Evolutionary conservation across 2,329 filamentous ascomycete species (phyloP).

Genomic region (Aspergillus sp.): DNA sequence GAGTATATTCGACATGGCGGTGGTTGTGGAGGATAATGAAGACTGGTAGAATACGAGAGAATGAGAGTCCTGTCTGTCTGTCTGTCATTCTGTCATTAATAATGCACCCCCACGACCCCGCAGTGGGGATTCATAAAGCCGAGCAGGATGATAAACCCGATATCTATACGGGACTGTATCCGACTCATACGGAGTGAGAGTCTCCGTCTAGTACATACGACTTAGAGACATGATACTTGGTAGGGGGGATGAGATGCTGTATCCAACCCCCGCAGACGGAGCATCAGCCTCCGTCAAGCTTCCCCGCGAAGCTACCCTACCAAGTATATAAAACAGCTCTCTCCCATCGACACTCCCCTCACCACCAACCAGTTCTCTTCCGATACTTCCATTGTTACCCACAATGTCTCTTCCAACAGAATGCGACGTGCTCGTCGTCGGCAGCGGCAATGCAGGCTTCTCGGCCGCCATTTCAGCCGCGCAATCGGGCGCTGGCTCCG

Average conservation of each 20-base stretch:
- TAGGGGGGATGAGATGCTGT: too few relatives aligned
- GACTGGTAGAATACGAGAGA: not conserved
- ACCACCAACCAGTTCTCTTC: not conserved
- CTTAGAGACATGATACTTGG: too few relatives aligned
- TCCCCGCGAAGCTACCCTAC: too few relatives aligned
- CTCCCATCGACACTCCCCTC: not conserved
- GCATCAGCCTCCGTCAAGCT: not conserved
- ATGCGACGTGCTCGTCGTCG: constrained; percentile 52
- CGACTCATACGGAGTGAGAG: too few relatives aligned
- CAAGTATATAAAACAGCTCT: not conserved
- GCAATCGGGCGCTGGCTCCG: constrained; percentile 31
- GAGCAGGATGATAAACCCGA: too few relatives aligned
- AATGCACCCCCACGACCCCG: not conserved
- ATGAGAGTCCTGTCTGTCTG: not conserved
- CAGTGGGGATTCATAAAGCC: too few relatives aligned
- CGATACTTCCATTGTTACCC: not conserved
- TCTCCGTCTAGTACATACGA: too few relatives aligned
- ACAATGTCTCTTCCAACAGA: constrained; percentile 13
- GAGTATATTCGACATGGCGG: constrained; percentile 17
- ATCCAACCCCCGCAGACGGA: too few relatives aligned
- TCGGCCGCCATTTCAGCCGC: constrained; percentile 58
- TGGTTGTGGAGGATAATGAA: not conserved
- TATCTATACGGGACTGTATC: too few relatives aligned
- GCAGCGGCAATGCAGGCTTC: constrained; percentile 65
- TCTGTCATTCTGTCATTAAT: not conserved